A percentile compares a stretch with the other conserved stretches of the same genome.
phyloP scores from a whole-genome alignment of 2,329 filamentous ascomycete species.

The Talaromyces sp. region DNA sequence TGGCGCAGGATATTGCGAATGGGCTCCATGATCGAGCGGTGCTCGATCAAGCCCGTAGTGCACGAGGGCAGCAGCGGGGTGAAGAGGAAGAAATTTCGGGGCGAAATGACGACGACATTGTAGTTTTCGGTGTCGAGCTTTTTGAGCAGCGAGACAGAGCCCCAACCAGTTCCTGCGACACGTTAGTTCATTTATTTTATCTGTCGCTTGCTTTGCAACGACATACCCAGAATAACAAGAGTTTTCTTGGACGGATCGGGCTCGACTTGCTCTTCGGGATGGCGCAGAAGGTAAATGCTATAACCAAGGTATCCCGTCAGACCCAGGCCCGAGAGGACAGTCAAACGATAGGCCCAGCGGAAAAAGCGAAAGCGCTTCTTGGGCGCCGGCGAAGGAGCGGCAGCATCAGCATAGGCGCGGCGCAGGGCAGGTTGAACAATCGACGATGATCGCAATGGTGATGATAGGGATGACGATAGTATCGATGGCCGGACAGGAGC shows the following conservation, averaged over 20 bases:
- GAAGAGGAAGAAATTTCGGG: slow-evolving; percentile 99
- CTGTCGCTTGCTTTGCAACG: background rate
- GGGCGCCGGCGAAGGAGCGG: slow-evolving; percentile 29
- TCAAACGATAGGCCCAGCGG: slow-evolving; percentile 76
- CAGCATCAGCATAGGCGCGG: slow-evolving; percentile 2
- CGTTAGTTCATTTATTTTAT: background rate
- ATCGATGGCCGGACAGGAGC: background rate
- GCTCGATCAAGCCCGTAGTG: slow-evolving; percentile 95
- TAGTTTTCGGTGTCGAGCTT: slow-evolving; percentile 99
- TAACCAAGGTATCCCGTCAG: slow-evolving; percentile 69
- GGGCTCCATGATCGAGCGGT: slow-evolving; percentile 99
- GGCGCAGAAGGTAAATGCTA: slow-evolving; percentile 73
- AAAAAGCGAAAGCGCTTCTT: slow-evolving; percentile 63
- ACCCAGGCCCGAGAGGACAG: slow-evolving; percentile 68
- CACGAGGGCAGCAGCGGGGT: slow-evolving; percentile 95
- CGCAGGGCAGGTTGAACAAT: background rate
- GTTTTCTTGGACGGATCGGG: slow-evolving; percentile 93
- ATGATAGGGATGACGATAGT: background rate
- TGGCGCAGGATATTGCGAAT: slow-evolving; percentile 92
- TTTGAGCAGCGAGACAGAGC: slow-evolving; percentile 91
- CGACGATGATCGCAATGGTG: background rate
- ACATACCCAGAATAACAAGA: slow-evolving; percentile 80
- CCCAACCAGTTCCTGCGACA: slow-evolving; percentile 85
- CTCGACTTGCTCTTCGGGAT: slow-evolving; percentile 72
- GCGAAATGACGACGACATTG: slow-evolving; percentile 96